Evolutionary conservation across 371 early-diverging fungal genomes (phyloP).

Genomic region (Massospora cicadina): DNA sequence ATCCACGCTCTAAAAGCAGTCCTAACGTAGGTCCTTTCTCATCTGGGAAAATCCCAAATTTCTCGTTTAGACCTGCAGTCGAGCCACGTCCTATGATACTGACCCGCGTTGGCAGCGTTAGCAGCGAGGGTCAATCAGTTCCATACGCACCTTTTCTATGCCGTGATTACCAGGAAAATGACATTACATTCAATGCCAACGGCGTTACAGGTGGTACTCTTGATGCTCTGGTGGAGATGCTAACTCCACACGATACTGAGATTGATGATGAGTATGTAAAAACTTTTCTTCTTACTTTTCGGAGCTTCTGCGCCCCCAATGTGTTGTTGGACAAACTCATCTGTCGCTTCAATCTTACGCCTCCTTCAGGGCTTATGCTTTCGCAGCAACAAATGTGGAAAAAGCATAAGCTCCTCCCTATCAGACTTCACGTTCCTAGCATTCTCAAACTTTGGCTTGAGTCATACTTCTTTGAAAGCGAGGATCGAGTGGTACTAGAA

Average conservation of each 20-base stretch:
- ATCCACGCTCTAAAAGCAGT: too few relatives aligned
- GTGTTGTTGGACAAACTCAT: conserved; percentile 49
- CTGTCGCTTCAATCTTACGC: conserved; percentile 39
- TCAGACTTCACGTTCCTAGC: conserved; percentile 19
- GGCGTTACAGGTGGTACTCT: conserved; percentile 74
- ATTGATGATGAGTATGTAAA: conserved; percentile 56
- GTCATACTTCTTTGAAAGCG: conserved; percentile 21
- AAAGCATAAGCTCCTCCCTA: conserved; percentile 51
- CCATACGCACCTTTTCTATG: too few relatives aligned
- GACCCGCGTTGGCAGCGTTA: too few relatives aligned
- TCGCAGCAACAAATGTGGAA: conserved; percentile 54
- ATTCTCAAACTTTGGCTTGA: conserved; percentile 37
- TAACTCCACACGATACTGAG: conserved; percentile 59
- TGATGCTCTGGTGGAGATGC: conserved; percentile 62
- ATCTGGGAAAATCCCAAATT: too few relatives aligned
- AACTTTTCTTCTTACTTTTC: conserved; percentile 76
- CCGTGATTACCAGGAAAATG: conserved; percentile 54
- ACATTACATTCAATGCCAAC: conserved; percentile 62
- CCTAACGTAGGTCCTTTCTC: too few relatives aligned
- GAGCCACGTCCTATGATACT: too few relatives aligned
- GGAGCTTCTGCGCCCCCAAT: conserved; percentile 50
- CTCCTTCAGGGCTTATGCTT: conserved; percentile 38
- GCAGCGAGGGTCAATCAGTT: too few relatives aligned
- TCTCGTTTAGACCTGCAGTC: too few relatives aligned
- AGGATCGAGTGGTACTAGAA: conserved; percentile 16